Percentiles rank a stretch among this genome's conserved stretches.
phyloP scores from a whole-genome alignment of 345 rosid genomes.

The Tarenaya hassleriana region DNA sequence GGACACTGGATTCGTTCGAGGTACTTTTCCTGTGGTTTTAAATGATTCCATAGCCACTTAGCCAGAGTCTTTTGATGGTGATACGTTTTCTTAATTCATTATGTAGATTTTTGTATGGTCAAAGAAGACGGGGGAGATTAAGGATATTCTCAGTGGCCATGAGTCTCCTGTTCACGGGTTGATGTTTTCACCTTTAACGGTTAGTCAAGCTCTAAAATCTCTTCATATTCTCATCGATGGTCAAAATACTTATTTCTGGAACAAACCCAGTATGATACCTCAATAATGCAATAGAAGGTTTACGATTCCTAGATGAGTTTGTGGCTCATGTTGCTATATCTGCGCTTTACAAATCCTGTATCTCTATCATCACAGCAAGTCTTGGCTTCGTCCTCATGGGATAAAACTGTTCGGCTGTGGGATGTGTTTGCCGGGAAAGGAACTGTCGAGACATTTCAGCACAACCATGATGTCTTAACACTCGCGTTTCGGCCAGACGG shows the following conservation, averaged over 20 bases:
- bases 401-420: conserved; percentile 86
- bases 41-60: background rate
- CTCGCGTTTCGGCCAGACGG: conserved; percentile 94
- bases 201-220: conserved; percentile 35
- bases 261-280: background rate
- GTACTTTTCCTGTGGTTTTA: conserved; percentile 32
- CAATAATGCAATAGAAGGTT: background rate
- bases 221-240: background rate
- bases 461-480: conserved; percentile 87
- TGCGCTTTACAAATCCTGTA: conserved; percentile 8
- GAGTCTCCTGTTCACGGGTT: conserved; percentile 98
- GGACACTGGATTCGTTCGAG: conserved; percentile 94
- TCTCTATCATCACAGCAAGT: conserved; percentile 25
- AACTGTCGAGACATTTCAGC: conserved; percentile 73
- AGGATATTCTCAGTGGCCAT: conserved; percentile 91
- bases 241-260: conserved; percentile 1
- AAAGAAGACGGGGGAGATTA: conserved; percentile 92
- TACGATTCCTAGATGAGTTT: background rate
- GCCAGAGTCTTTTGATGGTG: conserved; percentile 5
- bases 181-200: conserved; percentile 79
- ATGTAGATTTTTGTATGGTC: conserved; percentile 94
- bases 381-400: conserved; percentile 98
- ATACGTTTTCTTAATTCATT: conserved; percentile 11
- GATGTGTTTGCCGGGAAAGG: conserved; percentile 94
- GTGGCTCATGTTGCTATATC: conserved; percentile 7